Evolutionary conservation across 495 filamentous ascomycete genomes (phyloP).

Genomic region (Neurospora sp.): DNA sequence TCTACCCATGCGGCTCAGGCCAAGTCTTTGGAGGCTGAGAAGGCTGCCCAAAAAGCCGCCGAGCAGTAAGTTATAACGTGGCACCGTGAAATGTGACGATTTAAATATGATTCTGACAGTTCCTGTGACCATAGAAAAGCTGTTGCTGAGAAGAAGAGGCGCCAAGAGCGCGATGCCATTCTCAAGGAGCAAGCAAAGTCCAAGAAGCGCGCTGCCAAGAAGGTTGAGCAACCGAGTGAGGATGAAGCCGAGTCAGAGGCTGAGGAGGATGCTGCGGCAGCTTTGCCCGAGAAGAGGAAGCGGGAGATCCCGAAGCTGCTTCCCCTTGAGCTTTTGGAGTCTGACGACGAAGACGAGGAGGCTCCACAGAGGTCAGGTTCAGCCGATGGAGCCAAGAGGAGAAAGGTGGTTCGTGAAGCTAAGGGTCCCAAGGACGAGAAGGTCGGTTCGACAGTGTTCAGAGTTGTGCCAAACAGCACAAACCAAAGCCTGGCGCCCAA

Average conservation of each 20-base stretch:
- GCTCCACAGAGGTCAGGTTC: conserved; percentile 8
- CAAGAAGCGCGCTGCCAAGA: conserved; percentile 20
- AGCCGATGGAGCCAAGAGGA: conserved; percentile 21
- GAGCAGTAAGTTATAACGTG: conserved; percentile 24
- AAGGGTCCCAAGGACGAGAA: conserved; percentile 25
- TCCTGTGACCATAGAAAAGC: conserved; percentile 22
- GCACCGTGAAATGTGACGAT: neutral
- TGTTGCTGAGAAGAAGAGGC: conserved; percentile 32
- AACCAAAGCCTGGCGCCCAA: conserved; percentile 31
- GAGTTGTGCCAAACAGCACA: conserved; percentile 23
- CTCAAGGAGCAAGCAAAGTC: conserved; percentile 36
- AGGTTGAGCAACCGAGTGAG: neutral
- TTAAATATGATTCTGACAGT: conserved; percentile 1
- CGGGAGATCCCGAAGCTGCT: conserved; percentile 28
- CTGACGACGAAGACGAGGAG: conserved; percentile 29
- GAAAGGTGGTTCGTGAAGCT: conserved; percentile 22
- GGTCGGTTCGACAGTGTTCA: conserved; percentile 32
- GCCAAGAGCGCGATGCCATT: conserved; percentile 35
- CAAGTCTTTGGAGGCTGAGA: conserved; percentile 22
- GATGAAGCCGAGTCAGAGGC: conserved; percentile 9
- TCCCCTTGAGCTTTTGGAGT: conserved; percentile 38
- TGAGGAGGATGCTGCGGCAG: conserved; percentile 10
- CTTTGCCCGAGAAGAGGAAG: conserved; percentile 18
- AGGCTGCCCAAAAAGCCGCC: conserved; percentile 29
- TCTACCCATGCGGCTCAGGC: conserved; percentile 30